phyloP scores from a whole-genome alignment of 2,329 filamentous ascomycete species.

The Chaetomium strumarium region DNA sequence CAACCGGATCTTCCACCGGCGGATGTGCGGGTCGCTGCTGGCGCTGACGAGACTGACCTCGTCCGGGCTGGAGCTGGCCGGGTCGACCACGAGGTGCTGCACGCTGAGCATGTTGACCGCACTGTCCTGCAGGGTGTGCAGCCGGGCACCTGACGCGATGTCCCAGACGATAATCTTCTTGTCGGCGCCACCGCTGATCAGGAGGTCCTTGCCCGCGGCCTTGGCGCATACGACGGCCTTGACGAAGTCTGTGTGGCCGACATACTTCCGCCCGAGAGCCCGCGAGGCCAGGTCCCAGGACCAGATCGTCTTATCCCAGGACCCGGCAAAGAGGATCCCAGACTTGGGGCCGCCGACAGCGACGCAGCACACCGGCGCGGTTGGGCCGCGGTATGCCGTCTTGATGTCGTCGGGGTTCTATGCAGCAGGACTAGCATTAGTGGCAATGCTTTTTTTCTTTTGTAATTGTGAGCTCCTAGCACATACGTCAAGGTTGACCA shows the following conservation, averaged over 20 bases:
- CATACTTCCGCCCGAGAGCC: slow-evolving; percentile 52
- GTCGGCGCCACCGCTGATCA: slow-evolving; percentile 73
- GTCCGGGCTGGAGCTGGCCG: slow-evolving; percentile 46
- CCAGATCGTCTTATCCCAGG: slow-evolving; percentile 92
- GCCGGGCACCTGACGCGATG: slow-evolving; percentile 55
- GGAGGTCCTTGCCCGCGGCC: slow-evolving; percentile 54
- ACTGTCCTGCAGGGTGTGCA: slow-evolving; percentile 75
- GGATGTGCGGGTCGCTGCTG: slow-evolving; percentile 73
- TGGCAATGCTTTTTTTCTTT: background rate
- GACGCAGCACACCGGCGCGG: slow-evolving; percentile 73
- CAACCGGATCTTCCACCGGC: slow-evolving; percentile 63
- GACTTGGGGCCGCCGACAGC: slow-evolving; percentile 54
- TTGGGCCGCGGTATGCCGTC: slow-evolving; percentile 63
- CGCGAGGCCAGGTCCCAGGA: slow-evolving; percentile 65
- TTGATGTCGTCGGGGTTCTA: slow-evolving; percentile 37
- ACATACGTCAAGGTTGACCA: slow-evolving; percentile 66
- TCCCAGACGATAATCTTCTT: slow-evolving; percentile 83
- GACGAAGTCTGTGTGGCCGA: slow-evolving; percentile 85
- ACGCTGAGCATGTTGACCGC: slow-evolving; percentile 67
- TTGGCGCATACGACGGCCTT: slow-evolving; percentile 65
- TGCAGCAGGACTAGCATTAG: background rate
- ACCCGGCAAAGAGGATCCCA: slow-evolving; percentile 70
- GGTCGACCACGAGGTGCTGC: slow-evolving; percentile 72
- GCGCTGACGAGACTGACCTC: slow-evolving; percentile 65
- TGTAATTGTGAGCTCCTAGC: background rate